Base-by-base conservation (phyloP, 1,284 basidiomycete species). In the Cystobasidium slooffiae region DNA sequence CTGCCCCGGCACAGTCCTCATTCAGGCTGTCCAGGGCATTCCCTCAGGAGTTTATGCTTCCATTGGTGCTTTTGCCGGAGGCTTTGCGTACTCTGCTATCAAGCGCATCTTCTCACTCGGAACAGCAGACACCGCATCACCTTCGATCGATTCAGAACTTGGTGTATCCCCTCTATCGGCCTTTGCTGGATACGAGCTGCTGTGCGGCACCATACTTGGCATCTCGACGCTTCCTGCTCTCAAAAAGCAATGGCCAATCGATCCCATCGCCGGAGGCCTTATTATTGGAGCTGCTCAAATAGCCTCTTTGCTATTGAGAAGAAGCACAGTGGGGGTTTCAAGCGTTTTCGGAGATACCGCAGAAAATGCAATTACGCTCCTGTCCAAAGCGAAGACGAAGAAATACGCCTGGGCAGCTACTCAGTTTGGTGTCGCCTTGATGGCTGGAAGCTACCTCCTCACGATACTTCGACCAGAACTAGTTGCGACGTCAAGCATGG, bases 1-100 rank as follows among this genome's bases (percentile, higher is more conserved):
- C 7, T 72, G 69, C 64, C 69, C 69, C 16, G 69, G 69, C 9
- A 64, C 69, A 9, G 69, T 72, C 7, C 51, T 72, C 55, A 37
- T 72, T 6, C 69, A 72, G 43, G 69, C 58, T 43, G 61, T 31
- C 20, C 43, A 51, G 44, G 58, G 59, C 1, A 63, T 63, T 22
- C 47, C 44, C 18, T 63, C 69, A 18, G 69, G 69, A 16, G 20
- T 52, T 4, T 64, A 63, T 55, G 69, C 61, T 47, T 39, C 61
- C 47, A 20, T 64, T 22, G 69, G 69, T 20, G 41, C 55, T 14
- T n/a, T 72, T 18, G 24, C 64, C 12, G 69, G 69, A 18, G 69
- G 59, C 18, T 39, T 18, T 5, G 49, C 55, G 10, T 72, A 72
- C 47, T 52, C 49, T 18, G 46, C 24, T 24, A 14, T 72, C 9